A percentile compares a stretch with the other conserved stretches of the same genome.
Conservation (phyloP, 495 filamentous ascomycete species). For the Aspergillus funiculosus region DNA sequence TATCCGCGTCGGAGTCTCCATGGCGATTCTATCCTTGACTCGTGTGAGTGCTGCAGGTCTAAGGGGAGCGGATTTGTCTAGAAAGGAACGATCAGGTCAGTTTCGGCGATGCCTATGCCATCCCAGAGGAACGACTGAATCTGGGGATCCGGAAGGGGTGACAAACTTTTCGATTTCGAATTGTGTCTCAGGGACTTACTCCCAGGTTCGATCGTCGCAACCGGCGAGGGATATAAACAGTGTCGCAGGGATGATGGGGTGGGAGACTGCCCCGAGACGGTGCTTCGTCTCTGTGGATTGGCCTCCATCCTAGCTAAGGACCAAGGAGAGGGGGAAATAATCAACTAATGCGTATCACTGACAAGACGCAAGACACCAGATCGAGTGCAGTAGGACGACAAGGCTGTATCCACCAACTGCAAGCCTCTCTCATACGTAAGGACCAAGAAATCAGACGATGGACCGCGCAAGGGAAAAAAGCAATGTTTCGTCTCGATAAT, state of each 20-base stretch:
- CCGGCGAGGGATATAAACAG: conserved; percentile 28
- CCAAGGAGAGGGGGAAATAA: background rate
- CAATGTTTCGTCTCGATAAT: conserved; percentile 15
- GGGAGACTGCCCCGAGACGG: conserved; percentile 22
- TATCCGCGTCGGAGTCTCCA: conserved; percentile 34
- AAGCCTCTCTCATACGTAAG: conserved; percentile 6
- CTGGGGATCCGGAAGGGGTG: conserved; percentile 2
- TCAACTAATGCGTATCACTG: conserved; percentile 27
- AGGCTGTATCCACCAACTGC: conserved; percentile 15
- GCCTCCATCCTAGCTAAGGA: conserved; percentile 27
- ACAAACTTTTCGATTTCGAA: conserved; percentile 25
- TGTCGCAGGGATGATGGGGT: conserved; percentile 23
- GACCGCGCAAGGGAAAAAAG: conserved; percentile 19
- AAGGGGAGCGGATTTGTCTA: conserved; percentile 26
- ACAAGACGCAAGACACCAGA: conserved; percentile 27
- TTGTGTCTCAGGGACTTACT: conserved; percentile 19
- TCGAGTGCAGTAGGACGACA: conserved; percentile 16
- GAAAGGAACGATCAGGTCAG: conserved; percentile 4
- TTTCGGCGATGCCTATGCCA: background rate
- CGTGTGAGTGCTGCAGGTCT: conserved; percentile 34
- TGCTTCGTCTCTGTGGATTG: conserved; percentile 26
- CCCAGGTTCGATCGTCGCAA: conserved; percentile 16
- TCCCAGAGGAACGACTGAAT: too few species aligned
- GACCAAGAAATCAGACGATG: conserved; percentile 11
- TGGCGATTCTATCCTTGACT: conserved; percentile 33